These are phyloP conservation scores for Pistacia atlantica DNA, from an alignment of 345 rosid species.

Conservation along the genomic window DNA sequence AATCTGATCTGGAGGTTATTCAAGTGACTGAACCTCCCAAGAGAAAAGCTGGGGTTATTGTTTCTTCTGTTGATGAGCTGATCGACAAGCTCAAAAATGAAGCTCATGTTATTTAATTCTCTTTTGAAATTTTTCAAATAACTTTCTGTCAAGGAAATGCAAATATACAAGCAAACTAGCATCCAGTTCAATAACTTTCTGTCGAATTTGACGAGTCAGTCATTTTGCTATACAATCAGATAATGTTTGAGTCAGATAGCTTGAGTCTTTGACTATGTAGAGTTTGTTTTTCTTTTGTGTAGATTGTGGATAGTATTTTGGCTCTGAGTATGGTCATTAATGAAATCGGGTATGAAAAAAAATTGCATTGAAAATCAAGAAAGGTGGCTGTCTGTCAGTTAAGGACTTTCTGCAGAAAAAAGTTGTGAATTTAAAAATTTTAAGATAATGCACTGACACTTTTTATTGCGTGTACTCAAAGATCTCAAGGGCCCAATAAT, in stretches of 20 bases:
- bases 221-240: background rate
- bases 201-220: background rate
- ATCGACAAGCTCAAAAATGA: constrained; percentile 77
- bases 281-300: background rate
- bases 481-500: background rate
- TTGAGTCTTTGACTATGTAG: background rate
- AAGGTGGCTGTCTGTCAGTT: background rate
- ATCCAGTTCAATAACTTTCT: constrained; percentile 3
- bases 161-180: background rate
- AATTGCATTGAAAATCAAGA: background rate
- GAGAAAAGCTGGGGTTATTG: constrained; percentile 73
- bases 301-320: background rate
- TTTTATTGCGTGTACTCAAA: background rate
- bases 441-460: background rate
- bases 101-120: constrained; percentile 63
- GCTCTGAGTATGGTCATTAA: background rate
- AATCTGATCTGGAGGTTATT: constrained; percentile 64
- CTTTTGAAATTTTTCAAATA: background rate
- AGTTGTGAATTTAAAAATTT: background rate
- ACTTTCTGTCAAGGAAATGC: background rate
- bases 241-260: background rate
- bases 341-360: background rate
- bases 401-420: too few species aligned
- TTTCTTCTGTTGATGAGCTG: constrained; percentile 74
- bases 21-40: constrained; percentile 77